These are phyloP conservation scores for Rhizophora mangle DNA, from an alignment of 345 rosid genomes.

Conservation along the genomic window DNA sequence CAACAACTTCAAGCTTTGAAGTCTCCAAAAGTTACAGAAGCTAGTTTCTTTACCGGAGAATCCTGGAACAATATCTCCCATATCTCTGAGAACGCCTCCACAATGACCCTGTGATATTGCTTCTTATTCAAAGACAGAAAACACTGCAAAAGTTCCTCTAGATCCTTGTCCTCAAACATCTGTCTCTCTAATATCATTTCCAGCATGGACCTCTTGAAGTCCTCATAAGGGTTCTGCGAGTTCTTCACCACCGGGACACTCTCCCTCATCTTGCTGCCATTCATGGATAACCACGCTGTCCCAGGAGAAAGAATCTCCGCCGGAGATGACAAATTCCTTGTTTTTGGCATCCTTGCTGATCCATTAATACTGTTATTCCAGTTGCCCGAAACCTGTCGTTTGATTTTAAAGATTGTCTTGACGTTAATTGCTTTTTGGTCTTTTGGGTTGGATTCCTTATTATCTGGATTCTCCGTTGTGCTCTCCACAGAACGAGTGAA, in stretches of 20 bases:
- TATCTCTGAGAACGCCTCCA: conserved; percentile 50
- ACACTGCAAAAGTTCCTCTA: conserved; percentile 54
- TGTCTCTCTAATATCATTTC: conserved; percentile 61
- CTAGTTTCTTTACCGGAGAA: conserved; percentile 9
- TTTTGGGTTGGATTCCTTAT: background rate
- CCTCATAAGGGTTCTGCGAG: conserved; percentile 52
- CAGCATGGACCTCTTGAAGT: conserved; percentile 58
- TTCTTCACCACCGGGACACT: conserved; percentile 57
- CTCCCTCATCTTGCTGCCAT: conserved; percentile 34
- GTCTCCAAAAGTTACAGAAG: background rate
- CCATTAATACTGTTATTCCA: too few relatives aligned
- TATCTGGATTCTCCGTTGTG: background rate
- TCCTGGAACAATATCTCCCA: conserved; percentile 50
- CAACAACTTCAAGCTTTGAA: background rate
- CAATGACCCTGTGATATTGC: conserved; percentile 44
- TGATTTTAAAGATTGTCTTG: conserved; percentile 9
- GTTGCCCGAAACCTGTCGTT: conserved; percentile 15
- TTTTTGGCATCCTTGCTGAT: conserved; percentile 3
- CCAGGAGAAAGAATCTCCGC: conserved; percentile 11
- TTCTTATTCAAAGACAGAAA: conserved; percentile 47
- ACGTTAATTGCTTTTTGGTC: conserved; percentile 10
- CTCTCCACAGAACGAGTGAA: conserved; percentile 4
- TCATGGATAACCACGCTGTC: conserved; percentile 10
- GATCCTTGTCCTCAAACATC: conserved; percentile 40
- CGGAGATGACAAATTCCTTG: conserved; percentile 1